These are phyloP conservation scores for Tylopilus sp. DNA, from an alignment of 768 basidiomycete species.

Conservation along the genomic window DNA sequence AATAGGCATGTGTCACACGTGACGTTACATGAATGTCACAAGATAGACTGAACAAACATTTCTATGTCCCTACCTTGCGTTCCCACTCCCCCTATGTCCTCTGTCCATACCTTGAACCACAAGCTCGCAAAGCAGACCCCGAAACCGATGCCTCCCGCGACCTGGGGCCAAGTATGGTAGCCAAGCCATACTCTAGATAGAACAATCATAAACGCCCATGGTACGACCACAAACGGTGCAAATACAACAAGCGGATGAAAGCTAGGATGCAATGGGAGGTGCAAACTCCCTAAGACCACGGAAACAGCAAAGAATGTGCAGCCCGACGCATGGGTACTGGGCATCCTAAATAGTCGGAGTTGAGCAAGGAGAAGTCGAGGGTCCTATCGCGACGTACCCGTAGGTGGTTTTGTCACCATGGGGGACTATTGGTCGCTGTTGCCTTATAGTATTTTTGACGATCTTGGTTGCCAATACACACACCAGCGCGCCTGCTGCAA, in stretches of 20 bases:
- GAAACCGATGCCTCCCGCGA: conserved; percentile 53
- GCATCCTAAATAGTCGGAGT: conserved; percentile 55
- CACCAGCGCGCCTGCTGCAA: conserved; percentile 51
- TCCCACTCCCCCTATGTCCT: conserved; percentile 18
- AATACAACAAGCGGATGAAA: conserved; percentile 35
- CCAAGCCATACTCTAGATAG: conserved; percentile 72
- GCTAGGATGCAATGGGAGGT: conserved; percentile 57
- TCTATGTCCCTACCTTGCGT: conserved; percentile 21
- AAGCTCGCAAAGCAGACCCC: conserved; percentile 50
- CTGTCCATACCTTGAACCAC: conserved; percentile 61
- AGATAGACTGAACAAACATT: neutral
- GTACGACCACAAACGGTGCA: conserved; percentile 48
- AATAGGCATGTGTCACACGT: conserved; percentile 22
- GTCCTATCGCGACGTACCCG: conserved; percentile 48
- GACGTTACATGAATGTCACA: conserved; percentile 26
- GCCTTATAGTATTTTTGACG: conserved; percentile 57
- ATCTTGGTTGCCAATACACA: conserved; percentile 60
- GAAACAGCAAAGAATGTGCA: conserved; percentile 65
- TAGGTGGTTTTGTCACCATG: conserved; percentile 51
- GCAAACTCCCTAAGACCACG: conserved; percentile 51
- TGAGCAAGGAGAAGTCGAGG: neutral
- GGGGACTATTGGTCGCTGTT: conserved; percentile 51
- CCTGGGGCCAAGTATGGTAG: conserved; percentile 72
- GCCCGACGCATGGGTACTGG: conserved; percentile 74
- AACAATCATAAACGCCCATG: conserved; percentile 54